Conservation (phyloP, 2,329 filamentous ascomycete species). For the Aureobasidium namibiae region DNA sequence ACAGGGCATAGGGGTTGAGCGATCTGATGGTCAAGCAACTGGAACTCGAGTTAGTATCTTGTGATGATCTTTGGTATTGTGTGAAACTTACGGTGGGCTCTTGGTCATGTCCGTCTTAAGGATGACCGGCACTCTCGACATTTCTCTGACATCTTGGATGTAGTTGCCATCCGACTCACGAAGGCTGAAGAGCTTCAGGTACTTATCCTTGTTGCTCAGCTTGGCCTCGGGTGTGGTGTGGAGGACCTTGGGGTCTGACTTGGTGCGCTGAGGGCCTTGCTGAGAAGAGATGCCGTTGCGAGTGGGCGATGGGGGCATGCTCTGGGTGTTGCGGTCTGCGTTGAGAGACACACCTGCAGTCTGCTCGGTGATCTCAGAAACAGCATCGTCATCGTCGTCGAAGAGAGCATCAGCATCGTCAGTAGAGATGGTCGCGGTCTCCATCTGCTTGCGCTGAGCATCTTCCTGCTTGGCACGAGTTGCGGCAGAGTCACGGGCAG, state of each 20-base stretch:
- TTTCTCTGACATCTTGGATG: slow-evolving; percentile 97
- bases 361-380: slow-evolving; percentile 73
- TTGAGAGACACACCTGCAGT: slow-evolving; percentile 84
- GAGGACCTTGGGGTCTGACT: slow-evolving; percentile 87
- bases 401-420: slow-evolving; percentile 94
- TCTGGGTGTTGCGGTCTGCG: slow-evolving; percentile 80
- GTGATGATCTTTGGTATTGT: background rate
- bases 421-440: slow-evolving; percentile 87
- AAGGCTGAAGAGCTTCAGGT: slow-evolving; percentile 79
- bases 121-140: slow-evolving; percentile 95
- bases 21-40: slow-evolving; percentile 80
- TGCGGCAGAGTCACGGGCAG: slow-evolving; percentile 74
- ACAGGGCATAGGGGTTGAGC: slow-evolving; percentile 66
- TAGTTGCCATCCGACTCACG: slow-evolving; percentile 90
- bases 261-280: slow-evolving; percentile 71
- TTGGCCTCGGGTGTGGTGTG: slow-evolving; percentile 68
- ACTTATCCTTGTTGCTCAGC: slow-evolving; percentile 91
- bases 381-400: slow-evolving; percentile 83
- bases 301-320: slow-evolving; percentile 84
- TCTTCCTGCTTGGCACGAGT: slow-evolving; percentile 82
- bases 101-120: slow-evolving; percentile 96
- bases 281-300: slow-evolving; percentile 60
- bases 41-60: slow-evolving; percentile 29
- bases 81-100: slow-evolving; percentile 87
- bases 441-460: slow-evolving; percentile 83